Evolutionary conservation across 257 asterid species (phyloP), one percentile per base, ranked within the genome.

Genomic region (Solanum verrucosum): DNA sequence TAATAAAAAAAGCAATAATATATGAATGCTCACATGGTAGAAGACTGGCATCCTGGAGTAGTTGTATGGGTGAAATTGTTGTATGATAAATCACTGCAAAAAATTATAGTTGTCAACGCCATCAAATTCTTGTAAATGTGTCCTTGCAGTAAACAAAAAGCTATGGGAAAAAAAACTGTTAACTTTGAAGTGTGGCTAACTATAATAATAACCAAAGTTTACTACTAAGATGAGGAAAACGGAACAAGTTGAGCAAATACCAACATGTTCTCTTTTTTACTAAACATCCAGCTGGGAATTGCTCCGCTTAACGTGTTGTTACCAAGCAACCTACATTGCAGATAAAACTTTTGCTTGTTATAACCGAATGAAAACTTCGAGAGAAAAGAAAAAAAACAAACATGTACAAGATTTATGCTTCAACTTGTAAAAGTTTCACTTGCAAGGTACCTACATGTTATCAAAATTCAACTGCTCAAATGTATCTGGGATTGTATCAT

Each of bases 51-150:
- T 88, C 91, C 87, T 20, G n/a, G 6, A 84, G 56, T 6, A 40
- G 92, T 68, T 85, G 93, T 35, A 34, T 18, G 83, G 9, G 96
- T 94, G 86, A 95, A 95, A 86, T 93, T 93, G 93, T 96, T 95
- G 94, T 96, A 92, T 12, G 99, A 95, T 87, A 96, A 31, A 92
- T 96, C 99, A 18, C 98, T 97, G 97, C 94, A 96, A 88, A 72
- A 27, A 25, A 15, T 44, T 11, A 8, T 44, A 4, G 37, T 77
- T 44, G 65, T 27, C 67, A 9, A 15, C 5, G 38, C 18, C 38
- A 44, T n/a, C 67, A 44, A 73, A 44, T 44, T 42, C 65, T 79
- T 79, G 38, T 44, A 44, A 44, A 44, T 27, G 65, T 37, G 44
- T 44, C 63, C 65, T 79, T 79, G 87, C 68, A 83, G 46, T 73